Evolutionary conservation across 108 stramenopile genomes (phyloP), one percentile per base, ranked within the genome.

Genomic region (Cyclotella atomus): DNA sequence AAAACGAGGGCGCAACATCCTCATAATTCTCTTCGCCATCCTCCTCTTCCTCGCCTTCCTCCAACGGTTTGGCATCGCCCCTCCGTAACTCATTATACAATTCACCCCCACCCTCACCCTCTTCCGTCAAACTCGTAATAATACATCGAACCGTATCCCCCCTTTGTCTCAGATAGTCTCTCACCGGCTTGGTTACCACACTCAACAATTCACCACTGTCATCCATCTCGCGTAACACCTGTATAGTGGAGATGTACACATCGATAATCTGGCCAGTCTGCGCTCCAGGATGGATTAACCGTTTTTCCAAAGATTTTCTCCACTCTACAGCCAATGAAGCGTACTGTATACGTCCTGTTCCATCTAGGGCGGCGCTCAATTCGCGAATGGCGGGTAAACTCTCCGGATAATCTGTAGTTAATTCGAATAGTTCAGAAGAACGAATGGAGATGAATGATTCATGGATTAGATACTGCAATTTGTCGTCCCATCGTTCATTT

Each of bases 201-300:
- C 95, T 77, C 49, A 98, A 70, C 16, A 99, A 71, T 23, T 93
- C 86, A 65, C 96, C 97, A 25, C 89, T 85, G 8, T 94, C 88
- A 79, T 97, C 96, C 59, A 97, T 75, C 43, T 85, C 82, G 28
- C 96, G 89, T 25, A 96, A 56, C 4, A 91, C 83, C 66, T 95
- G 93, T 70, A 99, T 98, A 33, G 95, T 96, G 54, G 84, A 84
- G 49, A 98, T 96, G 72, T 99, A 99, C 6, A 97, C 94, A 70
- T 97, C 95, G 64, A 99, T 93, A 49, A 99, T 97, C 75, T 97
- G 96, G 8, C 85, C 65, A 6, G 98, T 98, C 59, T 91, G 90
- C 2, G 97, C 98, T 32, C 98, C 98, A 0, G 95, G 92, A 87
- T 99, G 98, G 28, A 96, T 78, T 65, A 99, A 74, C n/a, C 98